These are phyloP conservation scores for Takakia lepidozioides DNA, from an alignment of 225 moss, liverwort and hornwort genomes.

Conservation along the genomic window DNA sequence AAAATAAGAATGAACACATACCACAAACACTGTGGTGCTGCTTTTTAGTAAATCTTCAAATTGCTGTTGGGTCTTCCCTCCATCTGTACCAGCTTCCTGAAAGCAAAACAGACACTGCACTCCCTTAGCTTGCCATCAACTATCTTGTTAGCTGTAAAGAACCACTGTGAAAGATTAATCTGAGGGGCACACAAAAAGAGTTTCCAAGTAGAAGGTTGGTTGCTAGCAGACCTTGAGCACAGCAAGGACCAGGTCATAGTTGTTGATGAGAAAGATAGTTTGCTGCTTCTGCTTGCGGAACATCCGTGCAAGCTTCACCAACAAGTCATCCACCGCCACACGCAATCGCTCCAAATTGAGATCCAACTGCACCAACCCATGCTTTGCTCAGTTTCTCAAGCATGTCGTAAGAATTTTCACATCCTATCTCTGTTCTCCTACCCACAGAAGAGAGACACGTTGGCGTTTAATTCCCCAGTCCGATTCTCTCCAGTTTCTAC, in stretches of 20 bases:
- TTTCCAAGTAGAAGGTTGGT: too few species aligned
- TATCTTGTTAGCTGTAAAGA: too few species aligned
- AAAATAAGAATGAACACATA: too few species aligned
- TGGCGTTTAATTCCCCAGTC: background rate
- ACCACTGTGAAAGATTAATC: too few species aligned
- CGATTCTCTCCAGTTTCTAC: too few species aligned
- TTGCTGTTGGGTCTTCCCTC: constrained; percentile 87
- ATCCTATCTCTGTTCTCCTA: too few species aligned
- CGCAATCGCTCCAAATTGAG: constrained; percentile 94
- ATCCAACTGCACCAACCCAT: constrained; percentile 76
- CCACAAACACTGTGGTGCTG: constrained; percentile 94
- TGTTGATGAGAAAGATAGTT: constrained; percentile 95
- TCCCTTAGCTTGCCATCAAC: background rate
- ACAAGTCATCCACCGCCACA: constrained; percentile 89
- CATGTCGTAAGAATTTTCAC: too few species aligned
- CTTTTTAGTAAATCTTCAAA: constrained; percentile 95
- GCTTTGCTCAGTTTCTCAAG: background rate
- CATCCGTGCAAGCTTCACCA: constrained; percentile 93
- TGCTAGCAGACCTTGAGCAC: constrained; percentile 99
- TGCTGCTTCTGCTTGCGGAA: constrained; percentile 87
- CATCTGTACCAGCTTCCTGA: constrained; percentile 95
- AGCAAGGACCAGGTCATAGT: constrained; percentile 94
- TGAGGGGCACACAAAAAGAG: too few species aligned
- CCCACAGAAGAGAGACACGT: background rate
- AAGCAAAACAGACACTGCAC: constrained; percentile 1